Conservation (phyloP, 805 yeast genomes). For the Candida takata region DNA sequence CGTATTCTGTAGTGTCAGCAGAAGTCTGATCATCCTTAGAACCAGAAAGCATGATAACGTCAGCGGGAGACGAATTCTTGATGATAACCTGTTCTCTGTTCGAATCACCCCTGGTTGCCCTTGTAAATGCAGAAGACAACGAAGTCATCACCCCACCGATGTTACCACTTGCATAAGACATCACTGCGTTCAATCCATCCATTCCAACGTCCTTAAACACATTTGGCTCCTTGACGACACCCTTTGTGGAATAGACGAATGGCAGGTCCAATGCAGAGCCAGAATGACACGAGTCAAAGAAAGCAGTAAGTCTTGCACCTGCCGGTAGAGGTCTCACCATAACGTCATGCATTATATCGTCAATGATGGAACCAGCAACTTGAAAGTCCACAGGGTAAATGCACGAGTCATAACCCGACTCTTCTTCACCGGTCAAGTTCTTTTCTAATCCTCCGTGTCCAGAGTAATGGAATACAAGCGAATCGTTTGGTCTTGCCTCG, state of each 20-base stretch:
- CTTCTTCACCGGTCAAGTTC: conserved; percentile 58
- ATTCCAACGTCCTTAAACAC: conserved; percentile 58
- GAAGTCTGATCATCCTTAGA: conserved; percentile 54
- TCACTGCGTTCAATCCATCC: conserved; percentile 48
- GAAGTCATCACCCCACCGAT: conserved; percentile 29
- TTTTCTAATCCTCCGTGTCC: conserved; percentile 69
- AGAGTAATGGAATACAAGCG: conserved; percentile 64
- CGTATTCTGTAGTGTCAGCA: conserved; percentile 62
- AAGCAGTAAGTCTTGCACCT: conserved; percentile 62
- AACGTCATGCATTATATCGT: conserved; percentile 56
- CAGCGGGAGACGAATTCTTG: conserved; percentile 57
- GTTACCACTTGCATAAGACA: conserved; percentile 48
- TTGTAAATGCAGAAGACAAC: conserved; percentile 16
- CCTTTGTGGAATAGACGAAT: conserved; percentile 62
- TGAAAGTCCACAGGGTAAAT: conserved; percentile 61
- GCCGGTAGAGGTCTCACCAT: conserved; percentile 56
- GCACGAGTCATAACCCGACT: conserved; percentile 54
- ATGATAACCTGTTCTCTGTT: conserved; percentile 31
- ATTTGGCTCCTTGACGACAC: conserved; percentile 66
- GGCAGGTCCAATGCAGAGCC: conserved; percentile 73
- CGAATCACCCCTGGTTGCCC: conserved; percentile 18
- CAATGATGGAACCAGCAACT: conserved; percentile 53
- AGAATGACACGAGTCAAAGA: conserved; percentile 70
- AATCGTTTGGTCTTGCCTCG: conserved; percentile 53
- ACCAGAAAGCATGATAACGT: conserved; percentile 58